phyloP scores from a whole-genome alignment of 768 basidiomycete species.

The Leccinum uliginosum region DNA sequence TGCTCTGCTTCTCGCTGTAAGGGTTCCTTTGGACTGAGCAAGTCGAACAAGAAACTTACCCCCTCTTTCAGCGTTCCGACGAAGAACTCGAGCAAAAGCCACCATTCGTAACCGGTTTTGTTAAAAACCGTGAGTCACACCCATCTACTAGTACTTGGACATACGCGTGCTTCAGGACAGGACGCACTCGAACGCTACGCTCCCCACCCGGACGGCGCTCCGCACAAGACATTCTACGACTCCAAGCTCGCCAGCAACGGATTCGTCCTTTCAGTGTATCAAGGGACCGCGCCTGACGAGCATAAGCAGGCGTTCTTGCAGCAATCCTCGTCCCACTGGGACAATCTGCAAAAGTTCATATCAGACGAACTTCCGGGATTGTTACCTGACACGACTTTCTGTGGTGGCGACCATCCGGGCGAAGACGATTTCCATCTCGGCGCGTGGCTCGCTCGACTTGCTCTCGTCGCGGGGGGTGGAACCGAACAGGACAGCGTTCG shows the following conservation, averaged over 20 bases:
- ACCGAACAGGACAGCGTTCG: conserved; percentile 34
- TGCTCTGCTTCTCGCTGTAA: conserved; percentile 37
- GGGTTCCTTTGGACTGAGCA: conserved; percentile 1
- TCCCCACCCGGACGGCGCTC: conserved; percentile 29
- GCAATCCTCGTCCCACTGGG: conserved; percentile 36
- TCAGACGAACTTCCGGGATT: conserved; percentile 36
- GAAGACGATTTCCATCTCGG: conserved; percentile 55
- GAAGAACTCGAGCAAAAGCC: conserved; percentile 41
- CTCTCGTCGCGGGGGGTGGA: conserved; percentile 34
- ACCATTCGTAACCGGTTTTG: conserved; percentile 32
- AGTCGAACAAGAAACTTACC: neutral
- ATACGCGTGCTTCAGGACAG: conserved; percentile 34
- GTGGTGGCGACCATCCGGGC: conserved; percentile 43
- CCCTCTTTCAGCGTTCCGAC: conserved; percentile 36
- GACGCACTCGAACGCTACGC: conserved; percentile 37
- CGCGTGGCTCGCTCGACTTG: conserved; percentile 50
- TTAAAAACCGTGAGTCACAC: conserved; percentile 37
- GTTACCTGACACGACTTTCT: conserved; percentile 43
- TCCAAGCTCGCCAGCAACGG: conserved; percentile 39
- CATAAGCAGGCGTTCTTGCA: conserved; percentile 38
- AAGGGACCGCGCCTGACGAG: conserved; percentile 33
- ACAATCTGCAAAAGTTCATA: conserved; percentile 34
- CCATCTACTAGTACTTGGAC: neutral
- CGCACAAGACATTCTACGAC: conserved; percentile 42
- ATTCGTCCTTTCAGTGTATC: conserved; percentile 38